Evolutionary conservation across 257 asterid genomes (phyloP), one percentile per base, ranked within the genome.

Genomic region (Solanum dulcamara): DNA sequence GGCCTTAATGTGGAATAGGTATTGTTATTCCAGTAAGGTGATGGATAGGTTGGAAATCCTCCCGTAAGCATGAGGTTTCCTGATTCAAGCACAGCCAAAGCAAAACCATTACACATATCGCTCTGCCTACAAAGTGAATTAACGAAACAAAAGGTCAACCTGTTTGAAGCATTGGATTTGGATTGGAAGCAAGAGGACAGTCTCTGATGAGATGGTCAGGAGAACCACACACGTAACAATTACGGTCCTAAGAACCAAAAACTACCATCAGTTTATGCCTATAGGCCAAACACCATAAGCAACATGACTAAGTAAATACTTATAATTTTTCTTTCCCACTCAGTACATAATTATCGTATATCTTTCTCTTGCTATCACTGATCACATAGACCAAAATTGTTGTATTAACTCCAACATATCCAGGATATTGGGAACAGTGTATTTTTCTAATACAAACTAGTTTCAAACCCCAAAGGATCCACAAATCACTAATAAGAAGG

Each of bases 131-230:
- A 5, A 2, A 32, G 18, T 22, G 11, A 60, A 44, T 50, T 42
- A 20, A 48, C 80, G 57, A 81, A 67, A 26, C 32, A n/a, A 80
- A 30, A 40, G 59, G 55, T 5, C 13, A 88, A 96, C 99, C 98
- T 89, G 93, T 91, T 44, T 80, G 96, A 86, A 89, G 89, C 94
- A 92, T 90, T 64, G 92, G 91, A 88, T 87, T 90, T 64, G 87
- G 89, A 87, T 88, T 89, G 85, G 96, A 87, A 74, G 88, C 86
- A 84, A 44, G 35, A 66, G 95, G 94, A 86, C 97, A 96, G 88
- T 94, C 93, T 90, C 94, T 94, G 90, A 93, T 89, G 86, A 94
- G 94, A 92, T 96, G 99, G 50, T 91, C 94, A 17, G 94, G 93
- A 89, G 98, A 93, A 86, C 97, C 99, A 91, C 97, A 96, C 77